Evolutionary conservation across 2,329 filamentous ascomycete species (phyloP).

Genomic region (Incumbomyces lentus): DNA sequence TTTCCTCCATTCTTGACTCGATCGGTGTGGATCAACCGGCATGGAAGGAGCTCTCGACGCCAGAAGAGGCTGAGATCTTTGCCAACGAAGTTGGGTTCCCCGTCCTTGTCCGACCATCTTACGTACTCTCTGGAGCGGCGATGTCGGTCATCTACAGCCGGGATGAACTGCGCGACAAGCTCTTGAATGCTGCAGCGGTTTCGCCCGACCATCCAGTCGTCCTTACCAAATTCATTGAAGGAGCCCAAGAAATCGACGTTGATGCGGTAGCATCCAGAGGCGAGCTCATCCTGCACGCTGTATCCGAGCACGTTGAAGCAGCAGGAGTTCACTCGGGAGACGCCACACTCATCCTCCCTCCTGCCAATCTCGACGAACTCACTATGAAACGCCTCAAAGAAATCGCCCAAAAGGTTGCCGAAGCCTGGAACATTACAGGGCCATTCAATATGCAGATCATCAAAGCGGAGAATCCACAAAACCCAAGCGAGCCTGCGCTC

Average conservation of each 20-base stretch:
- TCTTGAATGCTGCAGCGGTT: slow-evolving; percentile 78
- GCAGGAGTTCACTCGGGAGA: slow-evolving; percentile 98
- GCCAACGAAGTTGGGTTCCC: slow-evolving; percentile 80
- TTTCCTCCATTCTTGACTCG: slow-evolving; percentile 92
- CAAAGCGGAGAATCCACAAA: slow-evolving; percentile 54
- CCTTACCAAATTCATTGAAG: slow-evolving; percentile 97
- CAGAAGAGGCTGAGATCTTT: slow-evolving; percentile 77
- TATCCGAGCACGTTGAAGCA: slow-evolving; percentile 92
- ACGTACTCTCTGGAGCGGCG: slow-evolving; percentile 92
- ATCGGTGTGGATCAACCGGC: slow-evolving; percentile 95
- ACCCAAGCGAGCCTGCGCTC: slow-evolving; percentile 63
- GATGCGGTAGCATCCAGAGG: slow-evolving; percentile 84
- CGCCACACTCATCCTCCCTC: slow-evolving; percentile 85
- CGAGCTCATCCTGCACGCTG: slow-evolving; percentile 78
- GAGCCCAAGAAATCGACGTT: slow-evolving; percentile 90
- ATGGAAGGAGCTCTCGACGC: slow-evolving; percentile 93
- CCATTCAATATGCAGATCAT: slow-evolving; percentile 99
- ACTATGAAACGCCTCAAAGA: slow-evolving; percentile 85
- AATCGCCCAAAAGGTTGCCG: slow-evolving; percentile 90
- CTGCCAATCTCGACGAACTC: slow-evolving; percentile 62
- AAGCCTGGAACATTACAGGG: slow-evolving; percentile 93
- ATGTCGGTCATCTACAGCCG: slow-evolving; percentile 94
- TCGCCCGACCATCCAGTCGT: slow-evolving; percentile 96
- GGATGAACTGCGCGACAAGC: slow-evolving; percentile 86
- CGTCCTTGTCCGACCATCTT: slow-evolving; percentile 86